Base-by-base conservation (phyloP, 805 yeast genomes). In the Saturnispora serradocipensis region DNA sequence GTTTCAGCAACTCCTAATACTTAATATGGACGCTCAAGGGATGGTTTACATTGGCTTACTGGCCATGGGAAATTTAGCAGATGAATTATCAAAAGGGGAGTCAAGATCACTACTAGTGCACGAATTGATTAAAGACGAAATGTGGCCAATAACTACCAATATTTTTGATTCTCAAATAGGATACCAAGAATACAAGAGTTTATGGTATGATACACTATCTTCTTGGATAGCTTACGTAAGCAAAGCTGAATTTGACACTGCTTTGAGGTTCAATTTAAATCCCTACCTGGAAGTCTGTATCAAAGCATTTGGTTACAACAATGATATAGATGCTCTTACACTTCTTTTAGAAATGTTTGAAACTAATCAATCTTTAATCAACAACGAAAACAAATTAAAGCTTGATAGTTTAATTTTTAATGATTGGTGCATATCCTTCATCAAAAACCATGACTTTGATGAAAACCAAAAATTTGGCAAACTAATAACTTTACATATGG, bases 311-410 rank as follows among this genome's bases (percentile, higher is more conserved):
- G 45, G 53, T 8, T 36, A 44, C 16, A 46, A 53, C 7, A 50
- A 56, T 11, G 54, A 63, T 7, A 44, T 56, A 4, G 66, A 63
- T 39, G 59, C 71, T 2, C 61, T 71, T 18, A 62, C 63, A 11
- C 68, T 72, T 4, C 46, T 73, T 15, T 67, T 72, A 18, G 82
- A 78, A 32, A 64, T 74, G 3, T 57, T 76, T 22, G 82, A 78
- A 47, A 63, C 68, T 1, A 74, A 73, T 53, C 74, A 80, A 0
- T 57, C 70, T 1, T 67, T 78, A 51, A 60, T 77, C 51, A 61
- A 60, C 44, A 46, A 49, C 50, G 53, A 61, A 45, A 56, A 67
- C 61, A 69, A 70, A 59, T 38, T 59, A 46, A 47, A 59, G 51
- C 28, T 71, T 22, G 59, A 66, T 27, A 58, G 59, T 3, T 47